Evolutionary conservation across 2,329 filamentous ascomycete species (phyloP), one percentile per base, ranked within the genome.

Genomic region (Trichoderma oligosporum): DNA sequence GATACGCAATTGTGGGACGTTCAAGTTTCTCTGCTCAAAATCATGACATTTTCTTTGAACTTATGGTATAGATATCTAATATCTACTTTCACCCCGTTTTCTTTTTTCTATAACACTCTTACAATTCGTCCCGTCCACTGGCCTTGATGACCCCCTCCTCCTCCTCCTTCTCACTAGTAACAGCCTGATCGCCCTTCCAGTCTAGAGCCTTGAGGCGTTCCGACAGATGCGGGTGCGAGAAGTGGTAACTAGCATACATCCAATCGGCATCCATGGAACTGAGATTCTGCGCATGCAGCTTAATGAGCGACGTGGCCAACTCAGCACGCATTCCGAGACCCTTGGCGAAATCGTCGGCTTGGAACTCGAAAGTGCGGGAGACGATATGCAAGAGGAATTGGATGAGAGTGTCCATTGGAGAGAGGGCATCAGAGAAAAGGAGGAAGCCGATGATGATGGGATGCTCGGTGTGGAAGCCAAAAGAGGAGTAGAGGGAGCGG

Each of bases 191-290:
- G 49, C 89, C 85, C 68, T 86, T 85, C 92, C 93, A 99, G 63
- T 89, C 87, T 60, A 99, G 82, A 1, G 93, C 94, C 73, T 89
- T 90, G 67, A 99, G 80, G 67, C 94, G 85, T 81, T 99, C 95
- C 1, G 92, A 89, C 64, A 99, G 79, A 64, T 97, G 97, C 1
- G 94, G 94, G 75, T 99, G 94, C 22, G 93, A 97, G 81, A 95
- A 97, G 77, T 99, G 92, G 80, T 97, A 99, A 75, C 88, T 95
- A 54, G 94, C 94, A 74, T 96, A 99, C 82, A 97, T 85, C 88
- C 89, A 96, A 75, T 99, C 95, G 25, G 94, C 94, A 67, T 99
- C 94, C 93, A 99, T 97, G 61, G 90, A 95, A 74, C 91, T 96
- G 64, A 99, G 81, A 71, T 99, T 99, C 78, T 97, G 92, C 68